Evolutionary conservation across 768 basidiomycete species (phyloP).

Genomic region (Agrocybe pediades): DNA sequence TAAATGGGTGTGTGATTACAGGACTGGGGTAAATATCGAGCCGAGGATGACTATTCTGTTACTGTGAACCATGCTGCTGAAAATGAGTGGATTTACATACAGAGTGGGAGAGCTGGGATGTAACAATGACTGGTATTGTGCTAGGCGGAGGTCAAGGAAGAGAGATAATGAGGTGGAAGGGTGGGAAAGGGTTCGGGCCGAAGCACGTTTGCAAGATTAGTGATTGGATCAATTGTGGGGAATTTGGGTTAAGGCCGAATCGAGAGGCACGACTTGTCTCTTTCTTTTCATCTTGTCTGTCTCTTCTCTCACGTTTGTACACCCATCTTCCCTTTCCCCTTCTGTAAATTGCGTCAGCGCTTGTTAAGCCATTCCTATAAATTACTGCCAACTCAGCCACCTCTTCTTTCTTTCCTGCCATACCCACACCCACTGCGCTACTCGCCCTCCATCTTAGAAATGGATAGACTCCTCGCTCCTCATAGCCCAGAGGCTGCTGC

Average conservation of each 20-base stretch:
- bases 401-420: conserved; percentile 9
- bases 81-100: neutral
- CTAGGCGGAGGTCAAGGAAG: neutral
- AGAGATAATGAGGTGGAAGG: neutral
- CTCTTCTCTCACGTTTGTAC: conserved; percentile 31
- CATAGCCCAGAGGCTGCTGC: conserved; percentile 75
- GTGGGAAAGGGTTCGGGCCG: neutral
- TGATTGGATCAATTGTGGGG: conserved; percentile 20
- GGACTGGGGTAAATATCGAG: conserved; percentile 12
- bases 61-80: no score
- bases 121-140: neutral
- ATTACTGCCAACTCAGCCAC: conserved; percentile 11
- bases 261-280: conserved; percentile 2
- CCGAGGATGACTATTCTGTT: neutral
- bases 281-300: conserved; percentile 10
- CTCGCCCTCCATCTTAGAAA: conserved; percentile 28
- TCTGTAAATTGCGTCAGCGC: conserved; percentile 16
- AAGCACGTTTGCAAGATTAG: neutral
- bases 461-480: conserved; percentile 76
- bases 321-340: conserved; percentile 16
- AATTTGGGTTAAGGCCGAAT: conserved; percentile 21
- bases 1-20: neutral
- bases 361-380: conserved; percentile 19
- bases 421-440: conserved; percentile 15
- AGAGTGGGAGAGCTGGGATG: neutral